These are phyloP conservation scores for Apophysomyces trapeziformis DNA, from an alignment of 371 early-diverging fungal genomes.

Conservation along the genomic window DNA sequence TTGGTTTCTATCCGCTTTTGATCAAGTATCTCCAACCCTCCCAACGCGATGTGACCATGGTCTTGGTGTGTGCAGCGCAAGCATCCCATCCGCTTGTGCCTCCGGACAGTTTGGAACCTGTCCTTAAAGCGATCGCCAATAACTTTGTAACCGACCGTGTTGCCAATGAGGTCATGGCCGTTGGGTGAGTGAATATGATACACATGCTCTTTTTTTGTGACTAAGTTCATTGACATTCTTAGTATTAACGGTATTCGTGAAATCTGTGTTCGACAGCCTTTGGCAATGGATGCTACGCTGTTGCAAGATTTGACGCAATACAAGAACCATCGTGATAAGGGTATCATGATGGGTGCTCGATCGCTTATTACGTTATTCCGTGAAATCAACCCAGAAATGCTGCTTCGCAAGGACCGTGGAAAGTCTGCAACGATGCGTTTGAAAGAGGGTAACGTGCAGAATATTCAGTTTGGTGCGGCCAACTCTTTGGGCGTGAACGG, in stretches of 20 bases:
- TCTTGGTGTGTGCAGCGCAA: slow-evolving; percentile 92
- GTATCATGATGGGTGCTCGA: slow-evolving; percentile 89
- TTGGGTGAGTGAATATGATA: slow-evolving; percentile 54
- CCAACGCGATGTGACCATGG: slow-evolving; percentile 90
- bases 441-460: slow-evolving; percentile 64
- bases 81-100: slow-evolving; percentile 91
- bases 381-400: slow-evolving; percentile 92
- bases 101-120: slow-evolving; percentile 86
- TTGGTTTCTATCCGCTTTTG: slow-evolving; percentile 87
- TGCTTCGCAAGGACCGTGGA: slow-evolving; percentile 91
- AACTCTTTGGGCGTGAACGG: slow-evolving; percentile 58
- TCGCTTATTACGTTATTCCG: slow-evolving; percentile 89
- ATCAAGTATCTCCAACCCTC: slow-evolving; percentile 92
- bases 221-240: not conserved
- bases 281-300: slow-evolving; percentile 88
- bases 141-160: slow-evolving; percentile 93
- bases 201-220: not conserved
- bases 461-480: slow-evolving; percentile 72
- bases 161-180: slow-evolving; percentile 92
- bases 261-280: slow-evolving; percentile 86
- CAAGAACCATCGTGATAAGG: slow-evolving; percentile 91
- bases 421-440: slow-evolving; percentile 77
- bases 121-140: slow-evolving; percentile 89
- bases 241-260: slow-evolving; percentile 92
- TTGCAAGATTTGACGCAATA: slow-evolving; percentile 89